Conservation (phyloP, 2,329 filamentous ascomycete genomes). For the Beauveria australis region DNA sequence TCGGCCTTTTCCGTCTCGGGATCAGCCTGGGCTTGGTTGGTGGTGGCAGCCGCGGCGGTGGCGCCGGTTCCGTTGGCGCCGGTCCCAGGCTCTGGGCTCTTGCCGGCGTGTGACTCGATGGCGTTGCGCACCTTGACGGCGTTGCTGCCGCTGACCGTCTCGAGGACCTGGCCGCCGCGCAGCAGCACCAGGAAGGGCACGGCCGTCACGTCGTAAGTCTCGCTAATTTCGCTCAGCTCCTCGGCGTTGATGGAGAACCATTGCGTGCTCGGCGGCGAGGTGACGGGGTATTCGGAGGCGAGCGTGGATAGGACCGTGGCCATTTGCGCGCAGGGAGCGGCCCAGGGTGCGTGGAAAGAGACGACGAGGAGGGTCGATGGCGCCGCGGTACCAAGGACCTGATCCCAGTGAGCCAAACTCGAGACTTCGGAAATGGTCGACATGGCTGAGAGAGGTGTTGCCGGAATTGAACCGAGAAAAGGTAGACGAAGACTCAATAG, state of each 20-base stretch:
- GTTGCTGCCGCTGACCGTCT: slow-evolving; percentile 85
- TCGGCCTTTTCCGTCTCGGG: slow-evolving; percentile 68
- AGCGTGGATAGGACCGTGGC: slow-evolving; percentile 75
- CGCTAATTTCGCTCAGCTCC: slow-evolving; percentile 83
- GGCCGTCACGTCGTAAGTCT: slow-evolving; percentile 87
- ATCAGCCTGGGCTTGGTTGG: slow-evolving; percentile 37
- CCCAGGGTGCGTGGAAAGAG: slow-evolving; percentile 96
- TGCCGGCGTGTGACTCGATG: slow-evolving; percentile 72
- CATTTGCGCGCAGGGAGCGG: slow-evolving; percentile 93
- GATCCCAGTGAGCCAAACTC: slow-evolving; percentile 64
- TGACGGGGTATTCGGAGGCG: slow-evolving; percentile 72
- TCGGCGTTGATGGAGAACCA: slow-evolving; percentile 94
- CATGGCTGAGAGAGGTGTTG: slow-evolving; percentile 39
- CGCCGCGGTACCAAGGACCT: slow-evolving; percentile 57
- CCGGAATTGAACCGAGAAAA: background rate
- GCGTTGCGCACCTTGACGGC: slow-evolving; percentile 75
- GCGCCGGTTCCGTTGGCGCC: slow-evolving; percentile 26
- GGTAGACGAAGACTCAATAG: background rate
- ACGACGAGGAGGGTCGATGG: slow-evolving; percentile 68
- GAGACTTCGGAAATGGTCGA: slow-evolving; percentile 71
- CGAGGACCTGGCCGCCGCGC: slow-evolving; percentile 64
- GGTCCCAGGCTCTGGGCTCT: slow-evolving; percentile 23
- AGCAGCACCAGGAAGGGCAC: slow-evolving; percentile 87
- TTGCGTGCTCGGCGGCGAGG: slow-evolving; percentile 56
- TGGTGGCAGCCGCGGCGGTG: slow-evolving; percentile 27